These are phyloP conservation scores for Jatropha curcas DNA, from an alignment of 345 rosid species.

Conservation along the genomic window DNA sequence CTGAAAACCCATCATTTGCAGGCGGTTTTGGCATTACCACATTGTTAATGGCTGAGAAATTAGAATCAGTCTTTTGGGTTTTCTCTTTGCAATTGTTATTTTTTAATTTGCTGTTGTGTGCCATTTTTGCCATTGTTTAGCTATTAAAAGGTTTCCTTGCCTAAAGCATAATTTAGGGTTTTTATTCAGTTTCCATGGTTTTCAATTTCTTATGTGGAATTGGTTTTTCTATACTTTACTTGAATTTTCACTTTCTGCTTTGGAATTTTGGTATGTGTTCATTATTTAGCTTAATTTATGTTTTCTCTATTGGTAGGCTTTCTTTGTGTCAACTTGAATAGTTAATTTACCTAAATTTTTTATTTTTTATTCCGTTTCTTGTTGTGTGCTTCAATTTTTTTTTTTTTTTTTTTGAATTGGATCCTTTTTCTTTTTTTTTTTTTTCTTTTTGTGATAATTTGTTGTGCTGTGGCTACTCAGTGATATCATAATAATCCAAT, in stretches of 20 bases:
- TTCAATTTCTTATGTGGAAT: neutral
- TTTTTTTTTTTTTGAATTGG: slow-evolving; percentile 4
- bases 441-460: neutral
- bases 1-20: neutral
- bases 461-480: neutral
- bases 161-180: neutral
- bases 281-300: neutral
- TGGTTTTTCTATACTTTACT: neutral
- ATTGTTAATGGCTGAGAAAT: neutral
- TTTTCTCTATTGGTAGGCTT: neutral
- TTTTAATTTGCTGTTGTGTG: neutral
- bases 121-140: neutral
- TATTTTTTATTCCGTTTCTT: too few species aligned
- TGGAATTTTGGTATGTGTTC: neutral
- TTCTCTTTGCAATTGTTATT: neutral
- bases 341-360: neutral
- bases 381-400: neutral
- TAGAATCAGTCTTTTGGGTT: neutral
- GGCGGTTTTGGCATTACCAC: neutral
- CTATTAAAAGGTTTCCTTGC: neutral
- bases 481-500: neutral
- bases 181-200: neutral
- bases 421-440: slow-evolving; percentile 2
- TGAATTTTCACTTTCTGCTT: neutral
- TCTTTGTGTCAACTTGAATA: neutral